Evolutionary conservation across 1,284 basidiomycete genomes (phyloP).

Genomic region (Nidula niveotomentosa): DNA sequence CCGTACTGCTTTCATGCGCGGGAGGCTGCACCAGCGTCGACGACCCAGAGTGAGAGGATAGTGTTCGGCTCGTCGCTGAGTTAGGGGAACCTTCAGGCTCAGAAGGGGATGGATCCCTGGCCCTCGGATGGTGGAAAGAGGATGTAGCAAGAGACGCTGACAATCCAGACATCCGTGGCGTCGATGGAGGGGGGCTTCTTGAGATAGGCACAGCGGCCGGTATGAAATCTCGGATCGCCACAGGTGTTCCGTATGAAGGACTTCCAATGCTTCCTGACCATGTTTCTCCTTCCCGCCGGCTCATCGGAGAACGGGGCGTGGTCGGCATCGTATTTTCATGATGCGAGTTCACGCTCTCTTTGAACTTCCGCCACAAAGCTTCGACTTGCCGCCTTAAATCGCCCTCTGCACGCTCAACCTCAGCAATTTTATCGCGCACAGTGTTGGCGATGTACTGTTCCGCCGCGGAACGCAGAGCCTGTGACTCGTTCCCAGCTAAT

Average conservation of each 20-base stretch:
- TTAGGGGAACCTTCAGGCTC: constrained; percentile 16
- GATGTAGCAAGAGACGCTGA: constrained; percentile 69
- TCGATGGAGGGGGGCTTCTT: constrained; percentile 32
- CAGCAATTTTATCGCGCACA: constrained; percentile 53
- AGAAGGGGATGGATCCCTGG: constrained; percentile 20
- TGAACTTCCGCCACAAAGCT: constrained; percentile 60
- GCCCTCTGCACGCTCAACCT: constrained; percentile 56
- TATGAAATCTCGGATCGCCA: constrained; percentile 53
- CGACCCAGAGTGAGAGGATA: constrained; percentile 30
- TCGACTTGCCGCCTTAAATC: constrained; percentile 60
- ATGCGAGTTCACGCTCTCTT: constrained; percentile 48
- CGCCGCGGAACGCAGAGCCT: constrained; percentile 50
- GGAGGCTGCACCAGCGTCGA: constrained; percentile 27
- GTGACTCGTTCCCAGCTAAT: constrained; percentile 55
- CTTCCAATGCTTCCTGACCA: constrained; percentile 14
- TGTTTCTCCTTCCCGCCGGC: constrained; percentile 19
- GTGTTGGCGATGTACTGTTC: constrained; percentile 60
- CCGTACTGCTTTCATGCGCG: constrained; percentile 29
- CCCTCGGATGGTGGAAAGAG: constrained; percentile 53
- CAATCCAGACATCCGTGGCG: constrained; percentile 55
- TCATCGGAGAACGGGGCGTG: constrained; percentile 7
- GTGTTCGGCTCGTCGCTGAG: constrained; percentile 20
- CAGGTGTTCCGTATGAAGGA: constrained; percentile 26
- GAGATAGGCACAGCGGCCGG: constrained; percentile 38
- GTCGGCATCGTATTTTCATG: constrained; percentile 25